A percentile compares a stretch with the other conserved stretches of the same genome.
These are phyloP conservation scores for Ophiostoma novo-ulmi DNA, from an alignment of 2,329 filamentous ascomycete species.

Conservation along the genomic window DNA sequence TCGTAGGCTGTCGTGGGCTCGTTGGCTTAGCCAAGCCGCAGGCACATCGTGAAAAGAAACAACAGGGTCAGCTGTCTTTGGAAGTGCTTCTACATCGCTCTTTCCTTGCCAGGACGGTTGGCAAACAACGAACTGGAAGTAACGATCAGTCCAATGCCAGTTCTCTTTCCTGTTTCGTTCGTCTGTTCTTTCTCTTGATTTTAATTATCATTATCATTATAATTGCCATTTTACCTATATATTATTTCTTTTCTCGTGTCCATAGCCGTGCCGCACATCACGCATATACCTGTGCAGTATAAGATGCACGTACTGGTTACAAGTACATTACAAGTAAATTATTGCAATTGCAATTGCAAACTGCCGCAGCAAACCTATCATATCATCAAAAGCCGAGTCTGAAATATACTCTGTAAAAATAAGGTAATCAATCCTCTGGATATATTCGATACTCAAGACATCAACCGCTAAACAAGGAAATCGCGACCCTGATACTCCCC, in stretches of 20 bases:
- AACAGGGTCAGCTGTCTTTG: not conserved
- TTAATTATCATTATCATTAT: not conserved
- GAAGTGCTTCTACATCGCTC: not conserved
- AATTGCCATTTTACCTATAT: not conserved
- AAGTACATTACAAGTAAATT: not conserved
- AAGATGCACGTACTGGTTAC: not conserved
- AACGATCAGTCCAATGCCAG: not conserved
- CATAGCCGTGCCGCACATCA: not conserved
- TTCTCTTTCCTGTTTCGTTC: not conserved
- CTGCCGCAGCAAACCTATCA: not conserved
- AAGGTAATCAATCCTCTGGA: not conserved
- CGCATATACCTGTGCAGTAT: not conserved
- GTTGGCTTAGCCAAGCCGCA: not conserved
- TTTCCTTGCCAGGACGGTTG: not conserved
- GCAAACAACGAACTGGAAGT: not conserved
- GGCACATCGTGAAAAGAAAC: not conserved
- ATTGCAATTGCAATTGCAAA: not conserved
- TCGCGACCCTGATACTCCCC: constrained; percentile 1
- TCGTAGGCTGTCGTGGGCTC: constrained; percentile 11
- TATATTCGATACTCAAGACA: not conserved
- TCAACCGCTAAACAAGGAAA: not conserved
- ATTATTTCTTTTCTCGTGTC: not conserved
- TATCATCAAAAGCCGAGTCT: not conserved
- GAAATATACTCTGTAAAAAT: not conserved
- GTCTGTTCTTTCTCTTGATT: not conserved